Percentiles rank a stretch among this genome's conserved stretches.
Evolutionary conservation across 2,329 filamentous ascomycete species (phyloP).

Genomic region (Beauveria brongniartii): DNA sequence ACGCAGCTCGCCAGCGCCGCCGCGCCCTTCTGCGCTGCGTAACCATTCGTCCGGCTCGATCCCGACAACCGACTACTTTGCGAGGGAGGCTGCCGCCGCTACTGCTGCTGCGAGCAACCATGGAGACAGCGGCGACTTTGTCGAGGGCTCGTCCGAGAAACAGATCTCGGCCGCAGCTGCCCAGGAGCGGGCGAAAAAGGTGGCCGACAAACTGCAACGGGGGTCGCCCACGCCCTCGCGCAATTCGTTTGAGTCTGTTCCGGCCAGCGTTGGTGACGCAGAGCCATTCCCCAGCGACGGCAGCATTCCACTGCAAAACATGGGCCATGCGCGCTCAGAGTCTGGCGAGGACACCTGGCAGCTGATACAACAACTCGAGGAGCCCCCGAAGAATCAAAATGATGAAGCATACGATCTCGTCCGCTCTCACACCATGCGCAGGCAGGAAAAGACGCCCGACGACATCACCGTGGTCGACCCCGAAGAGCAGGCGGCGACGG

Average conservation of each 20-base stretch:
- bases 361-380: constrained; percentile 10
- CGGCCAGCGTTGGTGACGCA: constrained; percentile 19
- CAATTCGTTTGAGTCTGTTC: constrained; percentile 27
- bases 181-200: constrained; percentile 33
- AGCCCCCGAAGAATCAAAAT: constrained; percentile 19
- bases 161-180: constrained; percentile 31
- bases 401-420: constrained; percentile 36
- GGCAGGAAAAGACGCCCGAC: constrained; percentile 2
- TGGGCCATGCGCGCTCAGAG: constrained; percentile 15
- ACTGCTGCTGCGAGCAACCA: constrained; percentile 7
- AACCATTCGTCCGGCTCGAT: constrained; percentile 12
- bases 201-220: constrained; percentile 31
- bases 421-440: constrained; percentile 29
- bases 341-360: constrained; percentile 13
- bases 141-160: constrained; percentile 14
- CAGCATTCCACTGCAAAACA: constrained; percentile 25
- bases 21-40: constrained; percentile 10
- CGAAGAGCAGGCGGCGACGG: constrained; percentile 11
- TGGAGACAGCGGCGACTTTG: neutral
- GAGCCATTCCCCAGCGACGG: constrained; percentile 18
- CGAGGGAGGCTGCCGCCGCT: constrained; percentile 9
- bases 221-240: constrained; percentile 28
- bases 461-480: constrained; percentile 16
- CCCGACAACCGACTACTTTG: constrained; percentile 9
- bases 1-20: constrained; percentile 6